Conservation (phyloP, 306 rosid genomes). For the Quercus agrifolia region DNA sequence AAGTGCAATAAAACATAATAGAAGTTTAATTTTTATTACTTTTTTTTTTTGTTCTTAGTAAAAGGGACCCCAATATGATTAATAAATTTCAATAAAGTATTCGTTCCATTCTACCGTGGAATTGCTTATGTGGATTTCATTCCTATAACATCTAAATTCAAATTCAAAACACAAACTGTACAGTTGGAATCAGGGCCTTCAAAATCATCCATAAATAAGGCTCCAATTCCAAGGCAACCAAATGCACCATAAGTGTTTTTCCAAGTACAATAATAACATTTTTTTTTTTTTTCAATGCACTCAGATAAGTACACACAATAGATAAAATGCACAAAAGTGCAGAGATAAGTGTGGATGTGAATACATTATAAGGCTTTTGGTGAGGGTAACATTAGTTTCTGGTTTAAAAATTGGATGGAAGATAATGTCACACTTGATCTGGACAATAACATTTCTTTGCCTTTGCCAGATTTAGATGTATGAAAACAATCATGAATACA, state of each 20-base stretch:
- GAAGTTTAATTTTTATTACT: background rate
- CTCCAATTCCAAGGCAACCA: background rate
- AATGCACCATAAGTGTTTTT: background rate
- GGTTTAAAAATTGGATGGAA: background rate
- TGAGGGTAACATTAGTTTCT: background rate
- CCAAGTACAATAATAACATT: background rate
- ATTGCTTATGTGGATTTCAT: background rate
- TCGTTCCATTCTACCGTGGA: background rate
- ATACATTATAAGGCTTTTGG: background rate
- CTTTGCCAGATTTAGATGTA: background rate
- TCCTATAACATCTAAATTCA: background rate
- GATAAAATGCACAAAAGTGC: background rate
- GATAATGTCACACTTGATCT: background rate
- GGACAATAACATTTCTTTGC: background rate
- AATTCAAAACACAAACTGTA: background rate
- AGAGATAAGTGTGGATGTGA: background rate
- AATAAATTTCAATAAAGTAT: background rate
- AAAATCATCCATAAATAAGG: background rate
- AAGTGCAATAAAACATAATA: constrained; percentile 11
- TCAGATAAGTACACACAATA: background rate
- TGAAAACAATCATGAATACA: background rate
- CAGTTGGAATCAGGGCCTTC: background rate
- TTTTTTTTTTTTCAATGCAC: background rate
- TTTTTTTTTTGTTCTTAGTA: background rate
- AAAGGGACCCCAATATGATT: background rate